Percentiles rank a stretch among this genome's conserved stretches.
Conservation (phyloP, 2,329 filamentous ascomycete genomes). For the Pseudocercospora crystallina region DNA sequence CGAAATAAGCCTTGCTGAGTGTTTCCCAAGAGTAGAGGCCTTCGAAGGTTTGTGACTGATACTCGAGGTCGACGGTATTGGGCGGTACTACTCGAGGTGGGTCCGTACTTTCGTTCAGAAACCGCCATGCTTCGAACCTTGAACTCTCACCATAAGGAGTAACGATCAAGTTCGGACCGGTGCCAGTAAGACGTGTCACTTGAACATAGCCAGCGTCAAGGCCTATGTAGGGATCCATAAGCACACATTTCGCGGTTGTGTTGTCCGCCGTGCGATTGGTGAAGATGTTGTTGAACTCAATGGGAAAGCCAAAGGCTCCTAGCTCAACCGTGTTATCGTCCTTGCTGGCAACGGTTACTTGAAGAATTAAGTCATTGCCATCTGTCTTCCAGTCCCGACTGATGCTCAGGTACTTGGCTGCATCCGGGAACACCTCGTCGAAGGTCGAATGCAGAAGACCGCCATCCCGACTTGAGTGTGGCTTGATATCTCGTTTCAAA, state of each 20-base stretch:
- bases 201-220: slow-evolving; percentile 59
- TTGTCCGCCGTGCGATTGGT: slow-evolving; percentile 50
- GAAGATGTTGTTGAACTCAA: slow-evolving; percentile 65
- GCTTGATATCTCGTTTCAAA: slow-evolving; percentile 19
- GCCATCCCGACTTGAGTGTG: background rate
- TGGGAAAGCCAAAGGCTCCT: slow-evolving; percentile 58
- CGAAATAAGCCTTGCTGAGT: slow-evolving; percentile 54
- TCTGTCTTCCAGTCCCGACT: slow-evolving; percentile 54
- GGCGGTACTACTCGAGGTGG: slow-evolving; percentile 19
- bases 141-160: slow-evolving; percentile 53
- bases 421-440: slow-evolving; percentile 3
- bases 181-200: slow-evolving; percentile 53
- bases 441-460: slow-evolving; percentile 5
- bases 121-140: slow-evolving; percentile 57
- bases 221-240: slow-evolving; percentile 62
- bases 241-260: slow-evolving; percentile 53
- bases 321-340: slow-evolving; percentile 48
- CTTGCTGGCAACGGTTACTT: slow-evolving; percentile 53
- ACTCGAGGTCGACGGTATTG: slow-evolving; percentile 26
- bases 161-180: slow-evolving; percentile 55
- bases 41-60: slow-evolving; percentile 58
- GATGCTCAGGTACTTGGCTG: slow-evolving; percentile 41
- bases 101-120: slow-evolving; percentile 49
- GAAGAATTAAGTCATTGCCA: slow-evolving; percentile 52
- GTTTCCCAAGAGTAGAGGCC: slow-evolving; percentile 63